phyloP scores from a whole-genome alignment of 805 yeast species.

The Candida peoriensis region DNA sequence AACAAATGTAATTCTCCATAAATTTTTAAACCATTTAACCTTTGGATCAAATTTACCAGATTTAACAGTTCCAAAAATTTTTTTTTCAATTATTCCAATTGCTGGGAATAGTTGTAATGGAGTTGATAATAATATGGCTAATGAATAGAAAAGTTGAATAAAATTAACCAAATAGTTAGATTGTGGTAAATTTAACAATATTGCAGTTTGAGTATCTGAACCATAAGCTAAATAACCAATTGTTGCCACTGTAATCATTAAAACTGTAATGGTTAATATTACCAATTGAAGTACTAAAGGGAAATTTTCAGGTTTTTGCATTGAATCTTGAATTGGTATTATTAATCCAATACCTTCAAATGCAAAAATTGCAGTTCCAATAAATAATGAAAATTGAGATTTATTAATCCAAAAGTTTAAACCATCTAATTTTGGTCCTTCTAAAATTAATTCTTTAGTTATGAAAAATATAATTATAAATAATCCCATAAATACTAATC shows the following conservation, averaged over 20 bases:
- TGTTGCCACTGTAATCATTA: conserved; percentile 60
- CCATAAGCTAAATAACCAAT: conserved; percentile 74
- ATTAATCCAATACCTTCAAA: conserved; percentile 83
- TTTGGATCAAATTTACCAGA: conserved; percentile 53
- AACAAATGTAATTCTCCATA: conserved; percentile 51
- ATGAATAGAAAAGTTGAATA: conserved; percentile 66
- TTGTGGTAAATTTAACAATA: conserved; percentile 69
- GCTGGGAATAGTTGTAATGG: conserved; percentile 84
- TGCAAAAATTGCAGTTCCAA: conserved; percentile 85
- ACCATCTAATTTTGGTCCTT: conserved; percentile 49
- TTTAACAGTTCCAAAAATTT: conserved; percentile 36
- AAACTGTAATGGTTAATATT: conserved; percentile 52
- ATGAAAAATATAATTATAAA: conserved; percentile 58
- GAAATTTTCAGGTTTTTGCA: conserved; percentile 69
- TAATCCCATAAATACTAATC: conserved; percentile 62
- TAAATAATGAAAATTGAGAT: conserved; percentile 61
- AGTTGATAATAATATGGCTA: conserved; percentile 71
- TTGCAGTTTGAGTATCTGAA: conserved; percentile 55
- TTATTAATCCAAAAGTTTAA: conserved; percentile 47
- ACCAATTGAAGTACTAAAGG: conserved; percentile 62
- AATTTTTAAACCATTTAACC: conserved; percentile 65
- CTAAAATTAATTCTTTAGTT: conserved; percentile 35
- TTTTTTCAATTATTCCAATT: conserved; percentile 63
- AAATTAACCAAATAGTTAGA: conserved; percentile 52
- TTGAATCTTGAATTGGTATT: conserved; percentile 78